Evolutionary conservation across 768 basidiomycete species (phyloP).

Genomic region (Clavaria fumosa): DNA sequence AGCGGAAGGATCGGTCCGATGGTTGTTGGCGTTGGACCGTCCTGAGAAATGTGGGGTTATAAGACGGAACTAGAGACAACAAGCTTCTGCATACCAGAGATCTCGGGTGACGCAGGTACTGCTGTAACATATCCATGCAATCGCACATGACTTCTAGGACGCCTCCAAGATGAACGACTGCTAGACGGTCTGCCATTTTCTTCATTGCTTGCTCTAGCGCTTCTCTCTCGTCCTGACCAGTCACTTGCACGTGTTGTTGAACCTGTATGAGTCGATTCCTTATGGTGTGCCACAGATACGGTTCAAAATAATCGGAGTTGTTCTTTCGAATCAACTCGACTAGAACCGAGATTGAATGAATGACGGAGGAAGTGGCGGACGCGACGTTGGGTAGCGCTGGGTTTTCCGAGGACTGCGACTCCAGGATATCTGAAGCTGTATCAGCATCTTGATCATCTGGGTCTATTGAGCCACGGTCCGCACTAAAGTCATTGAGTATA

Average conservation of each 20-base stretch:
- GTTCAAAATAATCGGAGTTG: conserved; percentile 97
- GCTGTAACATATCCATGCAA: conserved; percentile 51
- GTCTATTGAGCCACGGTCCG: conserved; percentile 10
- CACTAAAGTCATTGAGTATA: conserved; percentile 54
- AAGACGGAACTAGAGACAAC: not conserved
- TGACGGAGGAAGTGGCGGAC: conserved; percentile 61
- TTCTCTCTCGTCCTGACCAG: conserved; percentile 44
- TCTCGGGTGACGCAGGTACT: conserved; percentile 54
- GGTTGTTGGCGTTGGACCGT: conserved; percentile 54
- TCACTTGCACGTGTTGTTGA: conserved; percentile 49
- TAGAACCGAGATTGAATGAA: conserved; percentile 75
- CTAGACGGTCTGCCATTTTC: conserved; percentile 73
- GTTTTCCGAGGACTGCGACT: not conserved
- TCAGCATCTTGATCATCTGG: conserved; percentile 10
- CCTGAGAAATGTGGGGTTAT: conserved; percentile 24
- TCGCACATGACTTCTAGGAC: conserved; percentile 63
- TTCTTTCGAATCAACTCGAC: conserved; percentile 94
- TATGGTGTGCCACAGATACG: conserved; percentile 87
- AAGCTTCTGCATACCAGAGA: conserved; percentile 43
- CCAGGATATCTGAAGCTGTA: not conserved
- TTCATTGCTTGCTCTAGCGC: conserved; percentile 56
- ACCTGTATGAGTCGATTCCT: conserved; percentile 81
- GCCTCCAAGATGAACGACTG: conserved; percentile 81
- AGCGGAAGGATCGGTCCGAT: conserved; percentile 65
- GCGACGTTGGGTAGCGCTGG: conserved; percentile 25